phyloP scores from a whole-genome alignment of 352 stramenopile genomes.

The Phytopythium cucurbitacearum region DNA sequence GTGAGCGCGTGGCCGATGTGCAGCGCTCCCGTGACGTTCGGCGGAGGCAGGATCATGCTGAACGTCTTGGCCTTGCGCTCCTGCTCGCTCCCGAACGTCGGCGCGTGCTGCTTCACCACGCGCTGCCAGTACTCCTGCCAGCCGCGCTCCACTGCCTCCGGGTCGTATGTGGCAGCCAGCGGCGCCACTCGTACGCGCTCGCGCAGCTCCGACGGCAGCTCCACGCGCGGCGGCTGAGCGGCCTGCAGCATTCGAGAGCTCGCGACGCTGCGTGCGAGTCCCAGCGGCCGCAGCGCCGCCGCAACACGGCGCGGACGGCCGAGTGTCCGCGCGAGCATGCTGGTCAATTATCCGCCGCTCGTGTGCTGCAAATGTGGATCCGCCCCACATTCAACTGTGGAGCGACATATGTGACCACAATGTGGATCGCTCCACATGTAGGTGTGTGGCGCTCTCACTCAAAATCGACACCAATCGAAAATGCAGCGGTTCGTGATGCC shows the following conservation, averaged over 20 bases:
- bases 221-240: slow-evolving; percentile 9
- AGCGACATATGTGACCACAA: not conserved
- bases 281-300: too few relatives aligned
- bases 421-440: not conserved
- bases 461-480: not conserved
- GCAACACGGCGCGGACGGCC: too few relatives aligned
- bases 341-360: too few relatives aligned
- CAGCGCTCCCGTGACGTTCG: slow-evolving; percentile 97
- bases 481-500: not conserved
- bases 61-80: slow-evolving; percentile 27
- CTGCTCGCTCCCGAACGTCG: not conserved
- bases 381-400: too few relatives aligned
- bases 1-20: slow-evolving; percentile 98
- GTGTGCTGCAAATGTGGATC: too few relatives aligned
- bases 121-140: slow-evolving; percentile 76
- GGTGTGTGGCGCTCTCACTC: not conserved
- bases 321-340: too few relatives aligned
- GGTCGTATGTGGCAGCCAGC: slow-evolving; percentile 62
- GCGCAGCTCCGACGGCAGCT: slow-evolving; percentile 39
- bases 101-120: slow-evolving; percentile 22
- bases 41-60: slow-evolving; percentile 92
- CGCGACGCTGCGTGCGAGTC: too few relatives aligned
- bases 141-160: slow-evolving; percentile 51
- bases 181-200: slow-evolving; percentile 44
- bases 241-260: not conserved